A percentile compares a stretch with the other conserved stretches of the same genome.
Evolutionary conservation across 2,329 filamentous ascomycete species (phyloP).

Genomic region (Trichoderma simmonsii): DNA sequence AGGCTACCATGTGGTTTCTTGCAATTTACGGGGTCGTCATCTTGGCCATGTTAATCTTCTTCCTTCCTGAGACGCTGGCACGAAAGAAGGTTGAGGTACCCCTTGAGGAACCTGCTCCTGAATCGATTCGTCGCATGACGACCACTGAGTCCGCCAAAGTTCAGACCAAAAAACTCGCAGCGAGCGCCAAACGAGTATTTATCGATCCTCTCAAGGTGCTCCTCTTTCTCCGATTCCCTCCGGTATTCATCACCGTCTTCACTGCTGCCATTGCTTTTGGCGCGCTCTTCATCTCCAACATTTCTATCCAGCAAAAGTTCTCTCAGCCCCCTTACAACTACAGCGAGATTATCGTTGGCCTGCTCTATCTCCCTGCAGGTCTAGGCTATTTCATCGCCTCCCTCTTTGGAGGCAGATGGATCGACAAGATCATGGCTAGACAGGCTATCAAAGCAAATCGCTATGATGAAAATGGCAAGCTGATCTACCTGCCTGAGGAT

Average conservation of each 20-base stretch:
- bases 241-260: conserved; percentile 70
- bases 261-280: conserved; percentile 74
- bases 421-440: conserved; percentile 75
- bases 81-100: conserved; percentile 28
- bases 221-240: conserved; percentile 68
- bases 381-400: conserved; percentile 55
- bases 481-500: conserved; percentile 73
- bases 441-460: conserved; percentile 68
- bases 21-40: conserved; percentile 64
- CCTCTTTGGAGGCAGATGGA: conserved; percentile 52
- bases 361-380: conserved; percentile 74
- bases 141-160: conserved; percentile 60
- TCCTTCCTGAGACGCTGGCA: conserved; percentile 63
- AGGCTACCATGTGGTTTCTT: conserved; percentile 75
- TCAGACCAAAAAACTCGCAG: conserved; percentile 52
- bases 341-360: conserved; percentile 64
- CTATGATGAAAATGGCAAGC: conserved; percentile 62
- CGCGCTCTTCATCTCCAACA: conserved; percentile 72
- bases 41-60: conserved; percentile 55
- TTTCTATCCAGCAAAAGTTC: conserved; percentile 71
- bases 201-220: conserved; percentile 72
- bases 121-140: conserved; percentile 46
- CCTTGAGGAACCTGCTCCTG: not conserved
- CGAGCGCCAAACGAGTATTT: conserved; percentile 57
- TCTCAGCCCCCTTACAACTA: conserved; percentile 65